These are phyloP conservation scores for Tolypocladium album DNA, from an alignment of 2,329 filamentous ascomycete genomes.

Conservation along the genomic window DNA sequence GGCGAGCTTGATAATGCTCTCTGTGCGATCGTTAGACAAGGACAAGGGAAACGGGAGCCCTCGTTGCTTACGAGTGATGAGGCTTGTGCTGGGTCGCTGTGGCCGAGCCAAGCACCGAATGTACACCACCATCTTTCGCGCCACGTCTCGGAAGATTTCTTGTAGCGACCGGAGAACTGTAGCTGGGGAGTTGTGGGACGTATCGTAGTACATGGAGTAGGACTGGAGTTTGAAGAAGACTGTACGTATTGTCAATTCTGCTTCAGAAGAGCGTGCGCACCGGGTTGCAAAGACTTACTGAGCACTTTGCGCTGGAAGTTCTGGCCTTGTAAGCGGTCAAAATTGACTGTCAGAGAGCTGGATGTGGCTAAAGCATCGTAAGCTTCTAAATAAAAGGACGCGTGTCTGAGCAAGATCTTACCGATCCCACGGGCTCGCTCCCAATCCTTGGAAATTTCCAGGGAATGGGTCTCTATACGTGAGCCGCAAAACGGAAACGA, in stretches of 20 bases:
- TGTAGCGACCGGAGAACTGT: slow-evolving; percentile 68
- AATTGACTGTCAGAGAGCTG: slow-evolving; percentile 71
- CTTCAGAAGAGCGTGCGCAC: background rate
- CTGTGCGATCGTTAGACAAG: slow-evolving; percentile 22
- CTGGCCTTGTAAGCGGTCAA: slow-evolving; percentile 58
- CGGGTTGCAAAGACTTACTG: slow-evolving; percentile 29
- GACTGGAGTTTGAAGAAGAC: slow-evolving; percentile 74
- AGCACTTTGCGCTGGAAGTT: slow-evolving; percentile 74
- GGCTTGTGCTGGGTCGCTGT: slow-evolving; percentile 42
- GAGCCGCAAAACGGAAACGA: slow-evolving; percentile 87
- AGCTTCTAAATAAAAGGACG: background rate
- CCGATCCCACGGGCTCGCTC: slow-evolving; percentile 37
- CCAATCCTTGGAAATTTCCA: slow-evolving; percentile 64
- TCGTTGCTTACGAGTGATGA: slow-evolving; percentile 51
- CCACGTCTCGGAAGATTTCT: slow-evolving; percentile 65
- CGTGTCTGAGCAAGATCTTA: slow-evolving; percentile 23
- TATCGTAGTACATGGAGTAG: slow-evolving; percentile 75
- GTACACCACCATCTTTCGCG: slow-evolving; percentile 62
- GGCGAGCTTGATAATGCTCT: slow-evolving; percentile 54
- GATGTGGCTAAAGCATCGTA: slow-evolving; percentile 30
- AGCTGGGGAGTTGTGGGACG: slow-evolving; percentile 57
- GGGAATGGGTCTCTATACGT: slow-evolving; percentile 59
- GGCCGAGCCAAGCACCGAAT: slow-evolving; percentile 42
- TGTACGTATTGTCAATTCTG: slow-evolving; percentile 10
- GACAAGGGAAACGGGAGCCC: background rate